These are phyloP conservation scores for Gonium pectorale DNA, from an alignment of 139 green algal genomes.

Conservation along the genomic window DNA sequence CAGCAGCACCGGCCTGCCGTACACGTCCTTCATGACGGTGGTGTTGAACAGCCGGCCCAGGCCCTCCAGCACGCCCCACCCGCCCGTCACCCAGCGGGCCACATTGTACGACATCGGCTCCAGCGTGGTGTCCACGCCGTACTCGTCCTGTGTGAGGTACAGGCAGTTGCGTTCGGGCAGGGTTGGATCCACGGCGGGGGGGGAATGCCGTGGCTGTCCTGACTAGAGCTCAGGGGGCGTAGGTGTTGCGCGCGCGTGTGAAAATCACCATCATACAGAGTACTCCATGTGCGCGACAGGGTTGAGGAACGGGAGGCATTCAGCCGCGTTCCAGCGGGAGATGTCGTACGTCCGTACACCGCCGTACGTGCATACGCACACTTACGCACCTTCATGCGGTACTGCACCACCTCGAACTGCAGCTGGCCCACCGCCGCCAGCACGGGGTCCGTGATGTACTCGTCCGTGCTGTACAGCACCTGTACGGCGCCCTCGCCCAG, in stretches of 20 bases:
- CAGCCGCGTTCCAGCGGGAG: too few relatives aligned
- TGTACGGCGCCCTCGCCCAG: constrained; percentile 81
- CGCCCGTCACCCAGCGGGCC: constrained; percentile 65
- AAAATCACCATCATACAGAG: too few relatives aligned
- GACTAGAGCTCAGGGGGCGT: too few relatives aligned
- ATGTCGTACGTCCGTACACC: too few relatives aligned
- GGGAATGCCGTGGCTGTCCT: too few relatives aligned
- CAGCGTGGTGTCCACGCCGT: constrained; percentile 79
- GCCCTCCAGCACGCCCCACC: constrained; percentile 71
- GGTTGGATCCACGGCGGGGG: too few relatives aligned
- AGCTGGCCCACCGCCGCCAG: constrained; percentile 86
- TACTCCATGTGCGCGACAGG: too few relatives aligned
- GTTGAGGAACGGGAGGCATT: too few relatives aligned
- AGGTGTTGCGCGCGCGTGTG: too few relatives aligned
- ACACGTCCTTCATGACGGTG: constrained; percentile 75
- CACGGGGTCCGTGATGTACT: constrained; percentile 79
- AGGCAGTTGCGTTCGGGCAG: not conserved
- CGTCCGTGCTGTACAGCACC: constrained; percentile 81
- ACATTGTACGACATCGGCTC: constrained; percentile 76
- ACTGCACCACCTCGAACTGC: constrained; percentile 77
- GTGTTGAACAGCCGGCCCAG: constrained; percentile 83
- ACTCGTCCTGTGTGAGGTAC: constrained; percentile 77
- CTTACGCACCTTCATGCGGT: constrained; percentile 51
- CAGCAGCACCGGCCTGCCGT: constrained; percentile 77
- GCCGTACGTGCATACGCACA: not conserved